Conservation (phyloP, 495 filamentous ascomycete species). For the Aspergillus carlsbadensis region DNA sequence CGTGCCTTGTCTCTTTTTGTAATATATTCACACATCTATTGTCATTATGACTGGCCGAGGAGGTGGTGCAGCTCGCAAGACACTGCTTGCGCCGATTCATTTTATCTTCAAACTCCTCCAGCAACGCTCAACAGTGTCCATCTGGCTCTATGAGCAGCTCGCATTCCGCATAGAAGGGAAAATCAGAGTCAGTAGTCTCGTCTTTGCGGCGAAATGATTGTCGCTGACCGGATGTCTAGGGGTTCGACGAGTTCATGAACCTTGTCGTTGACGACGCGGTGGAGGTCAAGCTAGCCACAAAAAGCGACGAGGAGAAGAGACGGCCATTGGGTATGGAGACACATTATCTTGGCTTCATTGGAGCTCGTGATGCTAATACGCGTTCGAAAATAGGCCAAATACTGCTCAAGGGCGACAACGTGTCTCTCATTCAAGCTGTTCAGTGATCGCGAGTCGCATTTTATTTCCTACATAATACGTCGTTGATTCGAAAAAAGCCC, state of each 20-base stretch:
- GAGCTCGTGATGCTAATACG: slow-evolving; percentile 12
- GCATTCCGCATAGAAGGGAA: slow-evolving; percentile 91
- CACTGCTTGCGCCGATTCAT: slow-evolving; percentile 94
- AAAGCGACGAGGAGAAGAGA: slow-evolving; percentile 76
- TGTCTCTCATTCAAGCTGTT: slow-evolving; percentile 86
- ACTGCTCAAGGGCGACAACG: slow-evolving; percentile 94
- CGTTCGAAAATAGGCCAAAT: slow-evolving; percentile 72
- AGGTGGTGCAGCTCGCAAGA: slow-evolving; percentile 74
- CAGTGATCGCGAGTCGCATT: slow-evolving; percentile 31
- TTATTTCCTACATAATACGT: slow-evolving; percentile 1
- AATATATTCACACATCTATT: slow-evolving; percentile 7
- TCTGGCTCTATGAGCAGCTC: slow-evolving; percentile 97
- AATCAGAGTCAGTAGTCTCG: slow-evolving; percentile 63
- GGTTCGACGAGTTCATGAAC: slow-evolving; percentile 99
- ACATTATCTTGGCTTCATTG: not conserved
- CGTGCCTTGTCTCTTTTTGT: slow-evolving; percentile 8
- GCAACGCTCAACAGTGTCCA: slow-evolving; percentile 78
- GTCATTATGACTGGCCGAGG: slow-evolving; percentile 76
- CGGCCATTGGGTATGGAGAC: slow-evolving; percentile 70
- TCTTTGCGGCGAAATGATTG: not conserved
- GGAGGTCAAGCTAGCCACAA: slow-evolving; percentile 83
- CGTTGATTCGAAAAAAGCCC: slow-evolving; percentile 3
- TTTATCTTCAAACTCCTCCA: slow-evolving; percentile 98
- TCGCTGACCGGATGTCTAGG: slow-evolving; percentile 46
- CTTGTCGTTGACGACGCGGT: slow-evolving; percentile 93